Conservation (phyloP, 1,284 basidiomycete species). For the Ustilago lituana region DNA sequence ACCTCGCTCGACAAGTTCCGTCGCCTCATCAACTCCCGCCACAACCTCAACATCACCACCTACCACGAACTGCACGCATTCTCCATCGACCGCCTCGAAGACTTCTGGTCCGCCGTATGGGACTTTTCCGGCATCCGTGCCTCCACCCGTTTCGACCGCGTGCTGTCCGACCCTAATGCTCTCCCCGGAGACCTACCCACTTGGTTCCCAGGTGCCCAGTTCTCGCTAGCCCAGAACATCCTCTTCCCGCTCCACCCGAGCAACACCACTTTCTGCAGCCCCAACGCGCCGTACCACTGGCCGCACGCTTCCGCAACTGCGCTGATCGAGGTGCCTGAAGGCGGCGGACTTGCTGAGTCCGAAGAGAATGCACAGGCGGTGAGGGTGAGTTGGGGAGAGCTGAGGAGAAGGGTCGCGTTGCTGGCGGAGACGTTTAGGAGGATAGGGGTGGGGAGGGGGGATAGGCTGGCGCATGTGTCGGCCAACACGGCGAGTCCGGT, state of each 20-base stretch:
- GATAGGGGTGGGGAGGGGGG: conserved; percentile 34
- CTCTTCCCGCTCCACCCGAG: conserved; percentile 52
- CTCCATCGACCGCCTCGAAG: conserved; percentile 35
- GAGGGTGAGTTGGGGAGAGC: conserved; percentile 42
- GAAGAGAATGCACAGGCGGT: conserved; percentile 7
- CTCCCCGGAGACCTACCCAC: conserved; percentile 42
- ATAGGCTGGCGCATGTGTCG: conserved; percentile 40
- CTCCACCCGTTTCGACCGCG: conserved; percentile 22
- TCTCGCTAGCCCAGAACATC: conserved; percentile 46
- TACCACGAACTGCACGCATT: conserved; percentile 52
- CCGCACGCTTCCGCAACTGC: conserved; percentile 20
- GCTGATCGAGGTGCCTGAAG: conserved; percentile 45
- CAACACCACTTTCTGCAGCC: conserved; percentile 43
- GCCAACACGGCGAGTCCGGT: conserved; percentile 40
- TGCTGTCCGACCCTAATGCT: conserved; percentile 44
- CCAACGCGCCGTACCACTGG: conserved; percentile 44
- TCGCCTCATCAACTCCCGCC: conserved; percentile 34
- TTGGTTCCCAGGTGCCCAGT: conserved; percentile 44
- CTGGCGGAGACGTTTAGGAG: conserved; percentile 39
- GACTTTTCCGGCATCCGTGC: conserved; percentile 45
- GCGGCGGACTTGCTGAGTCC: conserved; percentile 28
- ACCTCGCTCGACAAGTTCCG: conserved; percentile 51
- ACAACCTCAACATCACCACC: conserved; percentile 32
- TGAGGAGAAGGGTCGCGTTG: conserved; percentile 37
- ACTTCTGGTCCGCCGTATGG: conserved; percentile 51